phyloP scores from a whole-genome alignment of 345 rosid genomes.

The Salix exigua region DNA sequence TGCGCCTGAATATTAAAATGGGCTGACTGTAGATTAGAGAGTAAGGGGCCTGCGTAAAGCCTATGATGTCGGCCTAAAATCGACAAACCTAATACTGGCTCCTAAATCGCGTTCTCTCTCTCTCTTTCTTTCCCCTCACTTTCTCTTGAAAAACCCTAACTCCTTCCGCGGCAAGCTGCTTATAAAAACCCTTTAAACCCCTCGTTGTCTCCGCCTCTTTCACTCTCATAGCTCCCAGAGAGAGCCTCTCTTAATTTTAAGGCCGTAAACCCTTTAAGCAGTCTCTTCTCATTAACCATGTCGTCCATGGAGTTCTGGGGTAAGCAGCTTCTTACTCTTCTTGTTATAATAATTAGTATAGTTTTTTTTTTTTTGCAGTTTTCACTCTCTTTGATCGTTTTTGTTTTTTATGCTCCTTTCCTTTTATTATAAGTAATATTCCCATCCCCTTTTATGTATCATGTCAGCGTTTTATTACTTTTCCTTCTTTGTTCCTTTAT shows the following conservation, averaged over 20 bases:
- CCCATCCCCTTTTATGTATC: background rate
- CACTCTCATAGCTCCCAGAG: background rate
- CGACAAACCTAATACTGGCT: background rate
- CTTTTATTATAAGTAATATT: background rate
- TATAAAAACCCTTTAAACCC: slow-evolving; percentile 1
- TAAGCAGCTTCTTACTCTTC: background rate
- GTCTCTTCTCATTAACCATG: background rate
- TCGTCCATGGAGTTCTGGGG: slow-evolving; percentile 29
- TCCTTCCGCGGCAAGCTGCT: background rate
- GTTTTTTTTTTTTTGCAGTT: no score
- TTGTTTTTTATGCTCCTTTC: no score
- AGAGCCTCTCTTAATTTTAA: background rate
- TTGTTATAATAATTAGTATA: no score
- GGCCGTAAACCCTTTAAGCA: background rate
- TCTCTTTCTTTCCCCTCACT: background rate
- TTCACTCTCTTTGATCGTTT: background rate
- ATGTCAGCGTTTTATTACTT: no score
- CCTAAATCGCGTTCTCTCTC: background rate
- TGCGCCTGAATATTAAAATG: no score
- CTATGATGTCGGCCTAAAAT: background rate
- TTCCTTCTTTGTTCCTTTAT: no score
- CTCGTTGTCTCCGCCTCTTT: background rate
- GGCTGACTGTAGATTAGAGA: no score
- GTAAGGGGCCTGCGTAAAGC: background rate
- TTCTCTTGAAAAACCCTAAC: slow-evolving; percentile 4